Conservation (phyloP, 129 eudicot species). For the Solidago caesia region DNA sequence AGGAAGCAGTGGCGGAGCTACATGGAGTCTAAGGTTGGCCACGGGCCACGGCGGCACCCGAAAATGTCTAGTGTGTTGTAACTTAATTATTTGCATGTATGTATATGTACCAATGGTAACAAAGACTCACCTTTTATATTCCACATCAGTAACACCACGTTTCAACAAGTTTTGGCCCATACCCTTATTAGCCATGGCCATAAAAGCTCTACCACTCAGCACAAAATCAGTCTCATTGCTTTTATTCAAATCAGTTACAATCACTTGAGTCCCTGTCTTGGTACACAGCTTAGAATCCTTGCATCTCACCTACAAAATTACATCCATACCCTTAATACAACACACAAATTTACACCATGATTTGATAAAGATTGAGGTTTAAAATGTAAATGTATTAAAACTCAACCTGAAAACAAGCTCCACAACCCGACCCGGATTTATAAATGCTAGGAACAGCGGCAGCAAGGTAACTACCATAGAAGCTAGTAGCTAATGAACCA, state of each 20-base stretch:
- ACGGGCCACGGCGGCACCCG: too few relatives aligned
- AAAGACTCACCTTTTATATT: constrained; percentile 60
- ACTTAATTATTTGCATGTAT: neutral
- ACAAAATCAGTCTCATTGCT: constrained; percentile 70
- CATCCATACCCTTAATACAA: constrained; percentile 20
- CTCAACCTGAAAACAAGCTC: constrained; percentile 76
- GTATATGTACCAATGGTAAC: constrained; percentile 4
- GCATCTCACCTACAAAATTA: constrained; percentile 65
- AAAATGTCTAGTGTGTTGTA: neutral
- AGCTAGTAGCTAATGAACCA: constrained; percentile 57
- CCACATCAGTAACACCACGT: constrained; percentile 67
- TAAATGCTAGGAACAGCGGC: constrained; percentile 69
- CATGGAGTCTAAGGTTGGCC: too few relatives aligned
- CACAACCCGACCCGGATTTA: constrained; percentile 87
- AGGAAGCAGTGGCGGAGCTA: too few relatives aligned
- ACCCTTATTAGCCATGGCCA: constrained; percentile 74
- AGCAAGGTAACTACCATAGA: constrained; percentile 59
- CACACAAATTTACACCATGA: neutral
- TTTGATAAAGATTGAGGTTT: neutral
- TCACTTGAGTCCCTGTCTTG: constrained; percentile 53
- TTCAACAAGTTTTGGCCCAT: constrained; percentile 46
- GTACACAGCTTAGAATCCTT: constrained; percentile 50
- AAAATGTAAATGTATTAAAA: neutral
- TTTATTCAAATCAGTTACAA: constrained; percentile 61
- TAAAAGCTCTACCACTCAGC: constrained; percentile 63